Evolutionary conservation across 805 yeast species (phyloP), one percentile per base, ranked within the genome.

Genomic region (Barnettozyma sucrosica): DNA sequence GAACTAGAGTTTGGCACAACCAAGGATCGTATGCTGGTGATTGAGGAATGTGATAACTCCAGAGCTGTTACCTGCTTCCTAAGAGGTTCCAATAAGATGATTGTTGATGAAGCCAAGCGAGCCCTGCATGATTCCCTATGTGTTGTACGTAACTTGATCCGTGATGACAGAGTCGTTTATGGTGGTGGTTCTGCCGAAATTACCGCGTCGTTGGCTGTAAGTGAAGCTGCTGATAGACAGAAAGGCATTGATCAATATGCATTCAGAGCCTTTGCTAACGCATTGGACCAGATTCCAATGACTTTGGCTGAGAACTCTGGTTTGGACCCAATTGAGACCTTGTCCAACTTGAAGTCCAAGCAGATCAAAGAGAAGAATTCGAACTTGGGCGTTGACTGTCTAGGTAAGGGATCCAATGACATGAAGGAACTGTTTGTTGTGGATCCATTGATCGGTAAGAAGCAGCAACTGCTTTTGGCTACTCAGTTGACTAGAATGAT

Each of bases 131-230:
- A 93, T 66, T 87, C 99, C 8, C 72, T 93, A 49, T 92, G 99
- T 71, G 99, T 95, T 40, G 99, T 93, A 25, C 85, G 99, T 71
- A 95, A 93, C 70, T 78, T 93, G 64, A 84, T 95, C 44, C 80
- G 83, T 60, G 98, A 95, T 66, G 84, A 81, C 65, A 79, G 97
- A 66, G 88, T 93, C 41, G 97, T 95, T n/a, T 93, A 93, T 63
- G 99, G 99, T 54, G 99, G 99, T 58, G 99, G 99, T 56, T 96
- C 99, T 20, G 95, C 98, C 33, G 99, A 93, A 71, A 82, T 93
- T 45, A 77, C 96, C 3, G 85, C 96, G 73, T 89, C 98, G 13
- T 70, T 93, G 57, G 95, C 93, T 16, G 96, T 93, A 14, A 75
- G 89, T 48, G 87, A 84, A 43, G 96, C 85, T 55, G 97, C 98